Evolutionary conservation across 148 eudicot species (phyloP), one percentile per base, ranked within the genome.

Genomic region (Limonium bicolor): DNA sequence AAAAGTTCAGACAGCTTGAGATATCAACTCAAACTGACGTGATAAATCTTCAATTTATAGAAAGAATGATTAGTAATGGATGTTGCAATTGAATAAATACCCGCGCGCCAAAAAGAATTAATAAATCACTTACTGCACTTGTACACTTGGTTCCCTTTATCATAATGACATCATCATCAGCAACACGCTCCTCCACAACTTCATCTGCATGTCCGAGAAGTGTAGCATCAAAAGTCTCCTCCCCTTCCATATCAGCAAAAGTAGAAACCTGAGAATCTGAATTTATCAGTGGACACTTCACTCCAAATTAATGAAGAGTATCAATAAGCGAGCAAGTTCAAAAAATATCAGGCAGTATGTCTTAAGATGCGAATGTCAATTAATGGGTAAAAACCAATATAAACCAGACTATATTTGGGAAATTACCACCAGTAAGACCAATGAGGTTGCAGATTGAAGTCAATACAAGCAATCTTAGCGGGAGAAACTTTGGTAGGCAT

Each of bases 191-290:
- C 58, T 90, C 99, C 15, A 90, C 82, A 61, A 90, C 99, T 73
- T 90, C 99, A 46, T 90, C 95, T 19, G 99, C 99, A 17, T 62
- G 62, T 53, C 99, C 99, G 48, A 90, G 82, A 61, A 78, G 49
- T 25, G 99, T 80, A 4, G 95, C 53, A 67, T 90, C 99, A 67
- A 80, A 90, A 46, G 99, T 90, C 71, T 90, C 99, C 24, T 90
- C 99, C 34, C 99, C 99, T 73, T 90, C 95, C 99, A 80, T 85
- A 54, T 90, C 99, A 55, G 95, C 99, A 67, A 90, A 90, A 30
- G 99, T 90, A 22, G 95, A 77, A 27, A 90, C 92, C 95, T 90
- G 77, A 33, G 65, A 3, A 29, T 54, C 51, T 34, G 12, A 7
- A 20, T 41, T 22, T 8, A 21, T 19, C n/a, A n/a, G n/a, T n/a